Percentiles rank a stretch among this genome's conserved stretches.
Conservation (phyloP, 768 basidiomycete species). For the Albatrellus ellisii region DNA sequence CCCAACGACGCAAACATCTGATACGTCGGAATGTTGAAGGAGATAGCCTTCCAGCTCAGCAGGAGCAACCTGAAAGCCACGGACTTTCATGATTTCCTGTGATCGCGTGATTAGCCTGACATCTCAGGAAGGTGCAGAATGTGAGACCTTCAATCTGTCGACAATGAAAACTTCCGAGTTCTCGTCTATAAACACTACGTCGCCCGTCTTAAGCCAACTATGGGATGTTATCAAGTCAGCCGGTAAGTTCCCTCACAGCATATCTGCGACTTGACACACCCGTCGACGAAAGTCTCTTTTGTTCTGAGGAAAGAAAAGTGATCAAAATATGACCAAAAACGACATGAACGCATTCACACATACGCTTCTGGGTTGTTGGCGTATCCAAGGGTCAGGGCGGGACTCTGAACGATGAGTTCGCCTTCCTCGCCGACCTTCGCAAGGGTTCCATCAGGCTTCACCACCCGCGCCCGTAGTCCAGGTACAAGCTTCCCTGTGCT, state of each 20-base stretch:
- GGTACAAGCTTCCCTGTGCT: slow-evolving; percentile 32
- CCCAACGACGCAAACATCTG: slow-evolving; percentile 51
- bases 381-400: slow-evolving; percentile 30
- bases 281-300: slow-evolving; percentile 53
- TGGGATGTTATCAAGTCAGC: background rate
- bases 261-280: slow-evolving; percentile 24
- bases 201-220: slow-evolving; percentile 61
- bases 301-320: slow-evolving; percentile 30
- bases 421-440: slow-evolving; percentile 43
- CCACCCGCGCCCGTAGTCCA: slow-evolving; percentile 36
- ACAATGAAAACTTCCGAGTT: slow-evolving; percentile 46
- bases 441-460: slow-evolving; percentile 40
- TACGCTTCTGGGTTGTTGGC: slow-evolving; percentile 46
- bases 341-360: slow-evolving; percentile 13
- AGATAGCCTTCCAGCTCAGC: slow-evolving; percentile 60
- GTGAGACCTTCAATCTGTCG: slow-evolving; percentile 48
- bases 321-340: background rate
- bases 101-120: slow-evolving; percentile 11
- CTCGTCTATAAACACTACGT: slow-evolving; percentile 41
- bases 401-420: slow-evolving; percentile 36
- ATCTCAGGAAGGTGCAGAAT: background rate
- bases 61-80: slow-evolving; percentile 64
- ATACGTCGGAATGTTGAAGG: slow-evolving; percentile 45
- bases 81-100: slow-evolving; percentile 57
- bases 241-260: background rate